Evolutionary conservation across 352 stramenopile genomes (phyloP).

Genomic region (Globisporangium ultimum): DNA sequence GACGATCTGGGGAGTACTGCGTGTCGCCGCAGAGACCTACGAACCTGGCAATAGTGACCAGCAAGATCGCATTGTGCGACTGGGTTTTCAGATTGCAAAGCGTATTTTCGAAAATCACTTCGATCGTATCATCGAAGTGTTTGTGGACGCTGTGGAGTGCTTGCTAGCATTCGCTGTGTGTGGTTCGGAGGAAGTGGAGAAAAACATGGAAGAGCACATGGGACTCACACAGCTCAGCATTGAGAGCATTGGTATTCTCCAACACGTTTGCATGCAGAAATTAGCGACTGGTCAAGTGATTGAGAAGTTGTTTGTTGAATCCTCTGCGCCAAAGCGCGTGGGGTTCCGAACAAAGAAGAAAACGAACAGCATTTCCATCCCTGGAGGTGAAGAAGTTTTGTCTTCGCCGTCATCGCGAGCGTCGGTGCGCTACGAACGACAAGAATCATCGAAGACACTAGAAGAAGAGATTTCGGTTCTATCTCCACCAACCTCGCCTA

Average conservation of each 20-base stretch:
- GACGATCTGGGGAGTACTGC: conserved; percentile 91
- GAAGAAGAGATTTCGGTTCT: conserved; percentile 57
- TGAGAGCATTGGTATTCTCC: conserved; percentile 60
- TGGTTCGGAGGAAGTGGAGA: conserved; percentile 60
- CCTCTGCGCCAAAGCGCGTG: conserved; percentile 37
- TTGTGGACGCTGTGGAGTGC: conserved; percentile 78
- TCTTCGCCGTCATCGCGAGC: conserved; percentile 20
- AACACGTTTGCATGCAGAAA: conserved; percentile 69
- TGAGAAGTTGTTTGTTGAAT: conserved; percentile 45
- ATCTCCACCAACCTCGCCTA: conserved; percentile 31
- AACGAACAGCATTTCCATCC: conserved; percentile 17
- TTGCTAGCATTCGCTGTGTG: conserved; percentile 78
- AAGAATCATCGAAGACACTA: conserved; percentile 53
- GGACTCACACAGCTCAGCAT: conserved; percentile 66
- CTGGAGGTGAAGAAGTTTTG: conserved; percentile 4
- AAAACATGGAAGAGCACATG: conserved; percentile 43
- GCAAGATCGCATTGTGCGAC: conserved; percentile 75
- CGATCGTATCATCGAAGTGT: conserved; percentile 72
- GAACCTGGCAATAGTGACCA: conserved; percentile 43
- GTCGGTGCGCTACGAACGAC: conserved; percentile 59
- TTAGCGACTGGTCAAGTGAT: conserved; percentile 76
- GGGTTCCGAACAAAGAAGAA: conserved; percentile 60
- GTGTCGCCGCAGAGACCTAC: conserved; percentile 84
- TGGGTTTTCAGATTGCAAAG: conserved; percentile 87
- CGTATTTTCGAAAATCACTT: conserved; percentile 79